phyloP scores from a whole-genome alignment of 345 rosid species.

The thale cress (Arabidopsis thaliana) region TAIR10.1 NC_003075.7:10405001-10405500 shows the following conservation, averaged over 20 bases:
- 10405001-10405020: too few relatives aligned
- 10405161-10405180: conserved; percentile 5
- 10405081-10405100: conserved; percentile 8
- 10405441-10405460: background rate
- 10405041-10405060: conserved; percentile 19
- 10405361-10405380: background rate
- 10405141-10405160: conserved; percentile 7
- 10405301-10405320: background rate
- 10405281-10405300: background rate
- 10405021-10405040: background rate
- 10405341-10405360: conserved; percentile 18
- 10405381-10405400: too few relatives aligned
- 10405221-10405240: background rate
- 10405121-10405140: background rate
- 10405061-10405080: conserved; percentile 7
- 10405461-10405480: conserved; percentile 17
- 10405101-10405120: background rate
- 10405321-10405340: background rate
- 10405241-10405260: conserved; percentile 8
- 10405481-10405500: background rate
- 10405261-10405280: background rate
- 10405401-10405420: background rate
- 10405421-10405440: background rate
- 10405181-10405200: conserved; percentile 22
- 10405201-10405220: conserved; percentile 5